These are phyloP conservation scores for Linum trigynum DNA, from an alignment of 345 rosid genomes.

Conservation along the genomic window DNA sequence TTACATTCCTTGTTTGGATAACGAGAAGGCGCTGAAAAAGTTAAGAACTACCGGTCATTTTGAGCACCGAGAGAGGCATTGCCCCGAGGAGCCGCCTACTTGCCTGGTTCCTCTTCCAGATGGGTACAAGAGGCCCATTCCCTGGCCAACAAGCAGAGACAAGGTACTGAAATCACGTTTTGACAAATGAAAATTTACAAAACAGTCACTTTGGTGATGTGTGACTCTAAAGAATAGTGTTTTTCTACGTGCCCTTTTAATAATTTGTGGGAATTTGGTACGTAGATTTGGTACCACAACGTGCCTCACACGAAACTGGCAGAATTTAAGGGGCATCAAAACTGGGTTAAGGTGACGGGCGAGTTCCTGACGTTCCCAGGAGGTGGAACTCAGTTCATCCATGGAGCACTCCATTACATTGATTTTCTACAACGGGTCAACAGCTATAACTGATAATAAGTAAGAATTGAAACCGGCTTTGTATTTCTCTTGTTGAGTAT, in stretches of 20 bases:
- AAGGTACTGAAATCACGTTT: constrained; percentile 35
- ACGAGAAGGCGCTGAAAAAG: constrained; percentile 53
- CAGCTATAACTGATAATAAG: not conserved
- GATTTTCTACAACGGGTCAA: constrained; percentile 63
- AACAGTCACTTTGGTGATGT: not conserved
- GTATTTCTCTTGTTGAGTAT: not conserved
- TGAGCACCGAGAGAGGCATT: constrained; percentile 90
- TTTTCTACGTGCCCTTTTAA: constrained; percentile 1
- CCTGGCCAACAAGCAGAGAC: constrained; percentile 82
- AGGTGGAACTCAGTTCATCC: constrained; percentile 94
- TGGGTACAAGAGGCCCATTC: constrained; percentile 57
- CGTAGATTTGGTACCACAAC: constrained; percentile 90
- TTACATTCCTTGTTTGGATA: constrained; percentile 92
- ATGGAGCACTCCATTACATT: constrained; percentile 86
- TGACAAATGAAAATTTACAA: not conserved
- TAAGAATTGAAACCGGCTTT: not conserved
- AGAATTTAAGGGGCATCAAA: constrained; percentile 86
- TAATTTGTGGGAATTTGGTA: not conserved
- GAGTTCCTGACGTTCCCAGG: constrained; percentile 94
- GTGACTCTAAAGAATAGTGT: not conserved
- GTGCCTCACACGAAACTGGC: constrained; percentile 77
- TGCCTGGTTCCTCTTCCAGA: constrained; percentile 63
- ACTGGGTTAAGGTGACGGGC: constrained; percentile 88
- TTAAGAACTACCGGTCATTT: constrained; percentile 51
- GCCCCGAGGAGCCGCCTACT: constrained; percentile 70